These are phyloP conservation scores for Neltuma alba DNA, from an alignment of 306 rosid species.

Conservation along the genomic window DNA sequence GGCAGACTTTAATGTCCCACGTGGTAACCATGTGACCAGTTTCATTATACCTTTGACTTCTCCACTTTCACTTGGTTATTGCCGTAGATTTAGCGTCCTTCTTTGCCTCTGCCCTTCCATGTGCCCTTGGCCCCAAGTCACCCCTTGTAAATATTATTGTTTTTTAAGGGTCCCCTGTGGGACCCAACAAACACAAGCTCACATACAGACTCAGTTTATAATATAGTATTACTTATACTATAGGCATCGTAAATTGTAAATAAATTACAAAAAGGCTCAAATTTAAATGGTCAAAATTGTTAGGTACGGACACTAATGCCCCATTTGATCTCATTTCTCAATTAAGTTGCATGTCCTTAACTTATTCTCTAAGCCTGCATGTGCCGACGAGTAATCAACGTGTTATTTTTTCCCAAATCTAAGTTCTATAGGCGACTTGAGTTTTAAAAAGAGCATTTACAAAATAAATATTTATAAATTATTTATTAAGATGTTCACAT, in stretches of 20 bases:
- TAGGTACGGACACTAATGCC: not conserved
- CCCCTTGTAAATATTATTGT: not conserved
- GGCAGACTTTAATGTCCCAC: conserved; percentile 31
- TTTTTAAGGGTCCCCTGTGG: not conserved
- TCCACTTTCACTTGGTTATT: not conserved
- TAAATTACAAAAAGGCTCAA: not conserved
- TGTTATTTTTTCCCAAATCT: not conserved
- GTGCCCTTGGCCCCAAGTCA: not conserved
- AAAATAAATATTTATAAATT: too few species aligned
- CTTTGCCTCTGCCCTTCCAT: not conserved
- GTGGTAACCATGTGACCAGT: conserved; percentile 41
- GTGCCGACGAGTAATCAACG: not conserved
- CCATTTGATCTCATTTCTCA: not conserved
- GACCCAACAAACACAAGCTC: not conserved
- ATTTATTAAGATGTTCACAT: not conserved
- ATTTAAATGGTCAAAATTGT: not conserved
- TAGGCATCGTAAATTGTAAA: not conserved
- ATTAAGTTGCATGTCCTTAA: not conserved
- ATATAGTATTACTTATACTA: not conserved
- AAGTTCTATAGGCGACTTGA: not conserved
- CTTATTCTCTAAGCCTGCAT: not conserved
- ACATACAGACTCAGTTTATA: not conserved
- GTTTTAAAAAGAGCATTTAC: not conserved
- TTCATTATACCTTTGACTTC: conserved; percentile 31
- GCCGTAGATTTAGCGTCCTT: conserved; percentile 44